Base-by-base conservation (phyloP, 495 filamentous ascomycete genomes). In the Daldinia loculata region DNA sequence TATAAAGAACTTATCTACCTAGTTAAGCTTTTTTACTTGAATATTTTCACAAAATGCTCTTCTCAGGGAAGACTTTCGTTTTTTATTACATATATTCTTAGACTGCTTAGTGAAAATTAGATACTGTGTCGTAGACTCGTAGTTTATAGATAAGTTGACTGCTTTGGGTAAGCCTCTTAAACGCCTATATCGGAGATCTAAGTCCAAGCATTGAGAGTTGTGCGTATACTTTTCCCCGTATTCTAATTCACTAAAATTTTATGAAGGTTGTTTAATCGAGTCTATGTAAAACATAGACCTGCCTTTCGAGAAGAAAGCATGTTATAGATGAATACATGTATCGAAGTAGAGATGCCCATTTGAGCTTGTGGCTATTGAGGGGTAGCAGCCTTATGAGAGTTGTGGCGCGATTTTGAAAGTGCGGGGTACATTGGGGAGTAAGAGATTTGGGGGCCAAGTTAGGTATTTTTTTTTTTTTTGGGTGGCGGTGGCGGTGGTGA, bases 401-500 rank as follows among this genome's bases (percentile, higher is more conserved):
- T 53, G 50, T 53, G 50, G 50, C 50, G 12, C 50, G 15, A 11
- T 11, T 53, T 29, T 29, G 24, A 30, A 53, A 53, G 27, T 48
- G 27, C 50, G 50, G 50, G 50, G 50, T 30, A 53, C 24, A 53
- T 53, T 53, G 26, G 26, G 26, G 1, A 48, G 43, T 48, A 48
- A 48, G 17, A 48, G 24, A 53, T 53, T 53, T 53, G 50, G 50
- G 50, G 50, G 50, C 50, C 3, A 30, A 30, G 12, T 53, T 17
- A 53, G 24, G 24, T 57, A 22, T 12, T 12, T 19, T 56, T n/a
- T n/a, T n/a, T n/a, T n/a, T n/a, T n/a, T n/a, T n/a, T n/a, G n/a
- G n/a, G n/a, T n/a, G n/a, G n/a, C 6, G 4, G n/a, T 34, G 14
- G 55, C 27, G 62, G 60, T 61, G 57, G 34, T 36, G 29, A 36